A percentile compares a stretch with the other conserved stretches of the same genome.
Conservation (phyloP, 2,329 filamentous ascomycete species). For the Bimuria novae-zelandiae region DNA sequence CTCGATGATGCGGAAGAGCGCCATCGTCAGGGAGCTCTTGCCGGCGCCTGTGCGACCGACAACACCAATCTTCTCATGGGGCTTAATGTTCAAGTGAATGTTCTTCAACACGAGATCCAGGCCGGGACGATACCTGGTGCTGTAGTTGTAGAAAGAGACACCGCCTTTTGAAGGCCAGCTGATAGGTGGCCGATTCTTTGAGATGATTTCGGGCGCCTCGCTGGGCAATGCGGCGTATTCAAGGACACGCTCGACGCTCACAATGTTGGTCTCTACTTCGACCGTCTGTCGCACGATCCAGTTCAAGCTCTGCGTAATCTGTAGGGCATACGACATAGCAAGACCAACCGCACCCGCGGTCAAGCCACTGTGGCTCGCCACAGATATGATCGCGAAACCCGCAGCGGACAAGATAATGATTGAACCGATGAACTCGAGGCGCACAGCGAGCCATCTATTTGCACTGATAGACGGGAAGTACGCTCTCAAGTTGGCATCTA, state of each 20-base stretch:
- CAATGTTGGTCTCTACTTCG: slow-evolving; percentile 99
- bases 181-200: slow-evolving; percentile 81
- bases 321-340: slow-evolving; percentile 94
- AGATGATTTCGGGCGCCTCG: slow-evolving; percentile 93
- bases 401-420: slow-evolving; percentile 90
- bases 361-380: slow-evolving; percentile 68
- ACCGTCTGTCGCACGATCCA: slow-evolving; percentile 99
- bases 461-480: slow-evolving; percentile 97
- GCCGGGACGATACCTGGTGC: slow-evolving; percentile 86
- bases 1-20: slow-evolving; percentile 95
- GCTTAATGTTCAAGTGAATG: slow-evolving; percentile 88
- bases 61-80: slow-evolving; percentile 96
- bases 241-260: slow-evolving; percentile 94
- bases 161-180: slow-evolving; percentile 91
- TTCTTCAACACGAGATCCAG: slow-evolving; percentile 93
- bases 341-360: slow-evolving; percentile 82
- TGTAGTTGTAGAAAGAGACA: slow-evolving; percentile 91
- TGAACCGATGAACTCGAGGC: slow-evolving; percentile 93
- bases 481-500: slow-evolving; percentile 90
- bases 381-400: slow-evolving; percentile 78
- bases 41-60: slow-evolving; percentile 95
- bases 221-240: slow-evolving; percentile 91
- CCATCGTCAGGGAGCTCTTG: slow-evolving; percentile 90
- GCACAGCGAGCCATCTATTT: slow-evolving; percentile 86
- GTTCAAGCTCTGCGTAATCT: slow-evolving; percentile 96